Base-by-base conservation (phyloP, 2,329 filamentous ascomycete genomes). In the Keithomyces neogunnii region DNA sequence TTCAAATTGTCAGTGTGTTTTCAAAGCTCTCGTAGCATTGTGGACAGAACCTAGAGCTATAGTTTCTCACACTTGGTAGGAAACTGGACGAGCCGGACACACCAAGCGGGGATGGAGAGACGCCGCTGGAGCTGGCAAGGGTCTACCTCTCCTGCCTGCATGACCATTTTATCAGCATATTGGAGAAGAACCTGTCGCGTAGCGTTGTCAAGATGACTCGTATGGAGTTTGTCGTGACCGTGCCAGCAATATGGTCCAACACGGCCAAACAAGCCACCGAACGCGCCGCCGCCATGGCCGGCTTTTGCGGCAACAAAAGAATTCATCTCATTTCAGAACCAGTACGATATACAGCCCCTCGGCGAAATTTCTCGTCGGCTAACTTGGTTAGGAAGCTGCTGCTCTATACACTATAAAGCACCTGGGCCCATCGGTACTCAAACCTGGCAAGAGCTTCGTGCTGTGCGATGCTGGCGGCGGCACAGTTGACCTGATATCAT, bases 221-320 rank as follows among this genome's bases (percentile, higher is more conserved):
- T 0, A 69, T 78, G 54, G 71, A 81, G 50, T 80, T 79, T 51
- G 71, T 81, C 44, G 64, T 82, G 26, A 80, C 79, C 0, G 77
- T 82, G 0, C 79, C 79, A 0, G 78, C 78, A 4, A 77, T 82
- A 6, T 82, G 79, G 79, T 77, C 73, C 38, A 76, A 80, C 44
- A 66, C 67, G 4, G 76, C 78, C 32, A 80, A 77, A 48, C 68
- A 76, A 42, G 71, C 71, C 36, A 81, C 76, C 8, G 67, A 70
- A 52, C 58, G 66, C 32, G 67, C 67, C 1, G 67, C 67, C 30
- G 66, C 67, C 30, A 64, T 68, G 57, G 67, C 67, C 9, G 67
- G 67, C 5, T 69, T 70, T 47, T 69, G 67, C 51, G 65, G 70
- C 38, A 66, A 65, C 13, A 66, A 72, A 28, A 65, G 68, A 5